These are phyloP conservation scores for Suillus alpinus DNA, from an alignment of 768 basidiomycete species.

Conservation along the genomic window DNA sequence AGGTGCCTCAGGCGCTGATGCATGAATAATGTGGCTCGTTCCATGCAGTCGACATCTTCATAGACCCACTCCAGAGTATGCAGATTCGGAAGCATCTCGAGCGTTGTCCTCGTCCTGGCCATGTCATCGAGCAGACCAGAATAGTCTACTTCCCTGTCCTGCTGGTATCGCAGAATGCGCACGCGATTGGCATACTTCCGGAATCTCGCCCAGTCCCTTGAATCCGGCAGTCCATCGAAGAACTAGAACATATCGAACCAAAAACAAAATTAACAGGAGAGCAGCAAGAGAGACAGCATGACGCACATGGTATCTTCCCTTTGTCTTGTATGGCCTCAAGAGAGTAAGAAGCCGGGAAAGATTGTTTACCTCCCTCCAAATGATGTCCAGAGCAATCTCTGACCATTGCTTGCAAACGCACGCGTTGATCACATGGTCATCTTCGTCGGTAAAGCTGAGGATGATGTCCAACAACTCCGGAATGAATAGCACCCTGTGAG, in stretches of 20 bases:
- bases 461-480: constrained; percentile 61
- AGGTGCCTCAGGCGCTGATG: constrained; percentile 47
- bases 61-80: constrained; percentile 49
- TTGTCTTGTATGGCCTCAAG: constrained; percentile 42
- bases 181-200: constrained; percentile 53
- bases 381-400: constrained; percentile 50
- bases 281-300: background rate
- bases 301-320: constrained; percentile 26
- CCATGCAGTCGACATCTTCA: constrained; percentile 21
- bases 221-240: constrained; percentile 40
- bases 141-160: constrained; percentile 13
- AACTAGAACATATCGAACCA: constrained; percentile 24
- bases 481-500: constrained; percentile 42
- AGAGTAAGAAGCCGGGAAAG: constrained; percentile 44
- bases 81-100: constrained; percentile 55
- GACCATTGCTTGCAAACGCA: constrained; percentile 61
- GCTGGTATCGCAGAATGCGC: constrained; percentile 31
- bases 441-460: constrained; percentile 44
- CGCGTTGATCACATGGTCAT: constrained; percentile 43
- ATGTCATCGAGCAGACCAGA: constrained; percentile 43
- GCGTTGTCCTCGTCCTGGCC: constrained; percentile 49
- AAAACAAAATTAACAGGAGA: background rate
- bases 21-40: constrained; percentile 54
- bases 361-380: constrained; percentile 56
- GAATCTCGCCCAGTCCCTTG: constrained; percentile 55